A percentile compares a stretch with the other conserved stretches of the same genome.
These are phyloP conservation scores for Drechslera avenae DNA, from an alignment of 2,329 filamentous ascomycete genomes.

Conservation along the genomic window DNA sequence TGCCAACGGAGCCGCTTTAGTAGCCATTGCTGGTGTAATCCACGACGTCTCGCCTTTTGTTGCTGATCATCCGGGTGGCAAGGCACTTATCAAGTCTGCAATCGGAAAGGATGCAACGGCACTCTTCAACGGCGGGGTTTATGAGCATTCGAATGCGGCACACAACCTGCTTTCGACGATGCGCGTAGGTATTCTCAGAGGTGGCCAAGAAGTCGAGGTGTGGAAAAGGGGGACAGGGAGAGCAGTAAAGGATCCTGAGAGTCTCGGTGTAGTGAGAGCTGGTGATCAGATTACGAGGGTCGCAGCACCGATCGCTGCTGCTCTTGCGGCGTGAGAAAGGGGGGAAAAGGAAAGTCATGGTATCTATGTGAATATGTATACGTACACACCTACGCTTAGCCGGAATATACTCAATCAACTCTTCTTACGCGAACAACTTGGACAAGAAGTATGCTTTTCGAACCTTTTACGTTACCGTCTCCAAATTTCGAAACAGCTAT, in stretches of 20 bases:
- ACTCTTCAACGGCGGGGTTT: constrained; percentile 49
- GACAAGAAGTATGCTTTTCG: too few relatives aligned
- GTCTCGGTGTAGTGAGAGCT: constrained; percentile 73
- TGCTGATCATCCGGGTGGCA: constrained; percentile 47
- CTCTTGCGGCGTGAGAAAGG: constrained; percentile 70
- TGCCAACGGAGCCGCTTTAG: constrained; percentile 40
- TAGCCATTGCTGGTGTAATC: constrained; percentile 46
- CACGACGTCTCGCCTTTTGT: constrained; percentile 48
- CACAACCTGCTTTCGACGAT: constrained; percentile 51
- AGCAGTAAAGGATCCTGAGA: constrained; percentile 70
- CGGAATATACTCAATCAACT: too few relatives aligned
- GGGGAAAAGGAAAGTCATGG: too few relatives aligned
- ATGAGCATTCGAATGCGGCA: constrained; percentile 48
- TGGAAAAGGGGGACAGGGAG: constrained; percentile 40
- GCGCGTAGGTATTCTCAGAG: constrained; percentile 48
- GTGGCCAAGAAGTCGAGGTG: constrained; percentile 49
- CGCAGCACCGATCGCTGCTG: constrained; percentile 73
- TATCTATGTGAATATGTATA: too few relatives aligned
- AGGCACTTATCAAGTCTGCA: constrained; percentile 41
- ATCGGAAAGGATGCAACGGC: constrained; percentile 50
- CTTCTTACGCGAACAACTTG: too few relatives aligned
- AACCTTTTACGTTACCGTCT: too few relatives aligned
- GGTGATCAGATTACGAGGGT: constrained; percentile 83
- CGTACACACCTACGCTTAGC: too few relatives aligned
- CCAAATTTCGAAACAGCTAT: too few relatives aligned